A percentile compares a stretch with the other conserved stretches of the same genome.
phyloP scores from a whole-genome alignment of 495 filamentous ascomycete genomes.

The Tuber indicum region DNA sequence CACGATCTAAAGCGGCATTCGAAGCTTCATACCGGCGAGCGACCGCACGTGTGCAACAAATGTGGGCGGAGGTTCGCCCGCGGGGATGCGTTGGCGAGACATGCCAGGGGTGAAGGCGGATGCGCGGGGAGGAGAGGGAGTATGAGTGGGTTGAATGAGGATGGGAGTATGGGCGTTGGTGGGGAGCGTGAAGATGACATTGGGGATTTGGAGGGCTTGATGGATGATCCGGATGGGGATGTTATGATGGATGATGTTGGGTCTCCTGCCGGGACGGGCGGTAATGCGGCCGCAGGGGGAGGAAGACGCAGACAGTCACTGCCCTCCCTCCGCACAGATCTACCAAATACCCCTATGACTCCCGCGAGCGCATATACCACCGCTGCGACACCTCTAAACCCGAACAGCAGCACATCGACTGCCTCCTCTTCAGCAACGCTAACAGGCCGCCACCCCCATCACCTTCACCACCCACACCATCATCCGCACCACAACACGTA shows the following conservation, averaged over 20 bases:
- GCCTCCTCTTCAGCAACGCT: background rate
- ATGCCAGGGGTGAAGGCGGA: conserved; percentile 92
- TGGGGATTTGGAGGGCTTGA: conserved; percentile 34
- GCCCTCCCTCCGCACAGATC: conserved; percentile 38
- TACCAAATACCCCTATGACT: conserved; percentile 35
- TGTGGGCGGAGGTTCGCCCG: conserved; percentile 91
- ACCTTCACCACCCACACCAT: conserved; percentile 4
- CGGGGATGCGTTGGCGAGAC: conserved; percentile 87
- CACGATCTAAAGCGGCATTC: conserved; percentile 95
- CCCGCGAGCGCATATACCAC: conserved; percentile 26
- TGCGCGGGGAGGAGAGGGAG: conserved; percentile 86
- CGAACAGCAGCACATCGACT: conserved; percentile 1
- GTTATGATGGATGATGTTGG: conserved; percentile 36
- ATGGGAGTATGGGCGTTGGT: conserved; percentile 47
- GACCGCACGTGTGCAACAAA: conserved; percentile 87
- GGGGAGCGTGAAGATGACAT: conserved; percentile 36
- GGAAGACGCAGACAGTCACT: conserved; percentile 30
- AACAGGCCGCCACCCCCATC: background rate
- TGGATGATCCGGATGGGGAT: conserved; percentile 37
- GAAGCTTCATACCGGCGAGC: conserved; percentile 93
- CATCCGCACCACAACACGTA: conserved; percentile 36
- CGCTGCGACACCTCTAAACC: conserved; percentile 34
- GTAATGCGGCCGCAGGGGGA: background rate
- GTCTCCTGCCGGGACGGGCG: background rate
- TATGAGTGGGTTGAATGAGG: conserved; percentile 74